Percentiles rank a stretch among this genome's conserved stretches.
phyloP scores from a whole-genome alignment of 495 filamentous ascomycete genomes.

The Chaetomium cochliodes region DNA sequence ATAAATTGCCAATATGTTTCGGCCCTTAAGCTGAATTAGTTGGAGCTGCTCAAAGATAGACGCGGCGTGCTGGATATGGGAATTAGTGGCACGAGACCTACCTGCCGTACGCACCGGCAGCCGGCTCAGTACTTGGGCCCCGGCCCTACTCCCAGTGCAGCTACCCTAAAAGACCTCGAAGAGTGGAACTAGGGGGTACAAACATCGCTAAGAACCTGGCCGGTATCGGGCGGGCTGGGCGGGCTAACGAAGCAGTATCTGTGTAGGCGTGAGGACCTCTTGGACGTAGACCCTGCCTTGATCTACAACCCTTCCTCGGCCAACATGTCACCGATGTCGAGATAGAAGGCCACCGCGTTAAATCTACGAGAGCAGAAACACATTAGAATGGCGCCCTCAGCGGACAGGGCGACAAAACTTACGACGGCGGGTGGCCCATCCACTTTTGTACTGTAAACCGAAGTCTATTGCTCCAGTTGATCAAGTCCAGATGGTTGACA shows the following conservation, averaged over 20 bases:
- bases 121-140: background rate
- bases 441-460: constrained; percentile 67
- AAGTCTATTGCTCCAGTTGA: constrained; percentile 91
- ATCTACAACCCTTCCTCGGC: constrained; percentile 64
- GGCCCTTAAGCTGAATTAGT: background rate
- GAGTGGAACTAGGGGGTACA: background rate
- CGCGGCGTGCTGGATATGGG: constrained; percentile 1
- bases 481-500: constrained; percentile 88
- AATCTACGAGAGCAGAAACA: constrained; percentile 56
- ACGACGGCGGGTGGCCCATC: constrained; percentile 69
- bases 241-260: background rate
- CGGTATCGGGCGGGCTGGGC: background rate
- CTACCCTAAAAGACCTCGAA: background rate
- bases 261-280: background rate
- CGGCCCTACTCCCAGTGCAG: background rate
- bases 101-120: background rate
- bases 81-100: constrained; percentile 10
- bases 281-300: background rate
- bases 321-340: constrained; percentile 85
- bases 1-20: background rate
- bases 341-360: constrained; percentile 94
- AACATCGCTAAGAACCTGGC: background rate
- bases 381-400: background rate
- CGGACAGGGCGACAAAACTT: constrained; percentile 29
- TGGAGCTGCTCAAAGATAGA: background rate